These are phyloP conservation scores for Nemania serpens DNA, from an alignment of 2,329 filamentous ascomycete genomes.

Conservation along the genomic window DNA sequence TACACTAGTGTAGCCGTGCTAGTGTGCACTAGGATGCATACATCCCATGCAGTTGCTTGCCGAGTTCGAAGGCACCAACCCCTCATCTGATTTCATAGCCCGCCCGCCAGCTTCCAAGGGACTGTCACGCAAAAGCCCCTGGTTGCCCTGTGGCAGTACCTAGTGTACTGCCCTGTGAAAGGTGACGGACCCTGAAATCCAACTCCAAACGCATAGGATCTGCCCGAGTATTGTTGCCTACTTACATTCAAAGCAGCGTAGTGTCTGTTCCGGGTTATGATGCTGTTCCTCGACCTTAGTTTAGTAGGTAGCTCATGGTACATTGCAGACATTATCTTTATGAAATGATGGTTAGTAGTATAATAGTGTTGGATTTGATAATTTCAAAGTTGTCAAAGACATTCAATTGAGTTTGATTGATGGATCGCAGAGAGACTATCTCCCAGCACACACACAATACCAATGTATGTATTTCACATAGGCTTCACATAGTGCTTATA, in stretches of 20 bases:
- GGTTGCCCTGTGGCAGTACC: too few species aligned
- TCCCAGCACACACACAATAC: too few species aligned
- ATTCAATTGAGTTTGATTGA: too few species aligned
- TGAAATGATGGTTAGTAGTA: too few species aligned
- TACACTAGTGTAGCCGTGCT: not conserved
- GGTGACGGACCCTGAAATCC: slow-evolving; percentile 12
- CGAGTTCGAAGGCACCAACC: slow-evolving; percentile 20
- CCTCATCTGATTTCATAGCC: slow-evolving; percentile 19
- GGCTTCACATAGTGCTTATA: too few species aligned
- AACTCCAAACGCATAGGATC: not conserved
- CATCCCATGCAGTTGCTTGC: slow-evolving; percentile 22
- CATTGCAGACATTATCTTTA: not conserved
- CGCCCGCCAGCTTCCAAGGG: slow-evolving; percentile 4
- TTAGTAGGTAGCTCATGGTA: not conserved
- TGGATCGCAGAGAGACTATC: too few species aligned
- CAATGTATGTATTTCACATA: too few species aligned
- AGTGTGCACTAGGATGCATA: slow-evolving; percentile 2
- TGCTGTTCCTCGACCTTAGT: not conserved
- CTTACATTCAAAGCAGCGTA: too few species aligned
- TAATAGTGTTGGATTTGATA: too few species aligned
- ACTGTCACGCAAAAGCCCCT: not conserved
- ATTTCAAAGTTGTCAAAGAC: too few species aligned
- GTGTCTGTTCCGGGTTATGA: too few species aligned
- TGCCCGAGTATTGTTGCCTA: not conserved
- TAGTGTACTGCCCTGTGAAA: not conserved